These are phyloP conservation scores for Thraustochytrium striatum DNA, from an alignment of 352 stramenopile genomes.

Conservation along the genomic window DNA sequence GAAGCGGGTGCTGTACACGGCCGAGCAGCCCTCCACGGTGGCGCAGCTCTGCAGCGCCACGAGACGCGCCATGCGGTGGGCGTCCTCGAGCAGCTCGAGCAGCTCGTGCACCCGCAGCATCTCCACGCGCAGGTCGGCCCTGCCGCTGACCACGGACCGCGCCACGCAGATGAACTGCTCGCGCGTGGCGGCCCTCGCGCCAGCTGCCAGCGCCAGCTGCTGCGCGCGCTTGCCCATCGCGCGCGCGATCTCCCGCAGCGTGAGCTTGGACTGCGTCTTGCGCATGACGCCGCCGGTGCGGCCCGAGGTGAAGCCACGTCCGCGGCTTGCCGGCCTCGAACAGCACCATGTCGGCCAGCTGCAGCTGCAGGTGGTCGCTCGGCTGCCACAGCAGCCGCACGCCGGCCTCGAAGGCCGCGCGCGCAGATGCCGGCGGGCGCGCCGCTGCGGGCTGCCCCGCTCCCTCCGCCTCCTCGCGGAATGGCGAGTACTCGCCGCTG, in stretches of 20 bases:
- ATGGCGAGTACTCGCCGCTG: too few species aligned
- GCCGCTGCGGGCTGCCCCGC: too few species aligned
- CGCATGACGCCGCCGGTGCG: neutral
- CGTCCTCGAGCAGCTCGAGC: conserved; percentile 3
- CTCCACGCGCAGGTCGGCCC: neutral
- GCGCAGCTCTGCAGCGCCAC: neutral
- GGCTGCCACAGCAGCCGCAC: too few species aligned
- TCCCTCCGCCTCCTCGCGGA: too few species aligned
- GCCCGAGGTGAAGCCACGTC: conserved; percentile 21
- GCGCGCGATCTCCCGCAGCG: neutral
- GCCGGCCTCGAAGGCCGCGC: too few species aligned
- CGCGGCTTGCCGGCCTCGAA: neutral
- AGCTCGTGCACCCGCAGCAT: neutral
- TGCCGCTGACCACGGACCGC: neutral
- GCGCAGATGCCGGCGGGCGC: too few species aligned
- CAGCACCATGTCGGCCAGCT: conserved; percentile 25
- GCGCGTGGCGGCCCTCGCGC: too few species aligned
- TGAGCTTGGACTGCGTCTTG: neutral
- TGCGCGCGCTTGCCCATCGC: neutral
- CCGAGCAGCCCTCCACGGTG: too few species aligned
- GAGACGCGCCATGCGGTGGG: neutral
- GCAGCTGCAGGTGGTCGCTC: too few species aligned
- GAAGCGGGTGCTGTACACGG: too few species aligned
- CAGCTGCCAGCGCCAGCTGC: neutral
- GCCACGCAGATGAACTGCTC: neutral